Evolutionary conservation across 2,329 filamentous ascomycete genomes (phyloP).

Genomic region (Pleoardoris graminearum): DNA sequence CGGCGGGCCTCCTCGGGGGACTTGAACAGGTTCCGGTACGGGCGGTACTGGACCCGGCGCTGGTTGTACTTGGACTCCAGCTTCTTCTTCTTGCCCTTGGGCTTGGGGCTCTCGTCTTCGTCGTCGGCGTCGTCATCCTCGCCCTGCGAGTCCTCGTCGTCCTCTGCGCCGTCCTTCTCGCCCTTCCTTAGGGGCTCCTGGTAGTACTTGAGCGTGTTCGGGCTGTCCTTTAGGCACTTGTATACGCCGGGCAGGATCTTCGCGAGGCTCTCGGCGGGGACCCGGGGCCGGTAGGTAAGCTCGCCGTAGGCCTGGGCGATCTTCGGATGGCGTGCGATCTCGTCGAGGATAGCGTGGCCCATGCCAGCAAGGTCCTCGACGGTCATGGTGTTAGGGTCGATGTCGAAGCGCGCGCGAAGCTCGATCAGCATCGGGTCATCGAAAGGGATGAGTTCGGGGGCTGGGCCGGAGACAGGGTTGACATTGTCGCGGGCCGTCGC

Average conservation of each 20-base stretch:
- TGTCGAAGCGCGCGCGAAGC: not conserved
- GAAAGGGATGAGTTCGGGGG: not conserved
- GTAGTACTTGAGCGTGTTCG: not conserved
- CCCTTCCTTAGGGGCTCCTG: not conserved
- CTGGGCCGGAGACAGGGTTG: not conserved
- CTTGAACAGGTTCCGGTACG: slow-evolving; percentile 23
- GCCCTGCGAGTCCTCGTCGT: not conserved
- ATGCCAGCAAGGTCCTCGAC: not conserved
- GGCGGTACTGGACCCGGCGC: slow-evolving; percentile 14
- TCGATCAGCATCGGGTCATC: not conserved
- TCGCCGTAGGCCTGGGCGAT: not conserved
- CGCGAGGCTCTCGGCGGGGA: not conserved
- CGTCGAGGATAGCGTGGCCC: not conserved
- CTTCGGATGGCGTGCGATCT: not conserved
- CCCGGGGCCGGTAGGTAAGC: not conserved
- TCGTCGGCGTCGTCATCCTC: not conserved
- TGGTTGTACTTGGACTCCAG: not conserved
- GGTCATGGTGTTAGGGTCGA: not conserved
- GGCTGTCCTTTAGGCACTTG: not conserved
- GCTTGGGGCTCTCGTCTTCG: not conserved
- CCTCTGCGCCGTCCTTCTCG: not conserved
- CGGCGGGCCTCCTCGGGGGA: slow-evolving; percentile 21
- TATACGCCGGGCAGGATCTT: not conserved
- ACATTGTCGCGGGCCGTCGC: not conserved
- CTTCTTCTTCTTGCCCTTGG: not conserved